Base-by-base conservation (phyloP, 495 filamentous ascomycete genomes). In the Copromyces sp. region DNA sequence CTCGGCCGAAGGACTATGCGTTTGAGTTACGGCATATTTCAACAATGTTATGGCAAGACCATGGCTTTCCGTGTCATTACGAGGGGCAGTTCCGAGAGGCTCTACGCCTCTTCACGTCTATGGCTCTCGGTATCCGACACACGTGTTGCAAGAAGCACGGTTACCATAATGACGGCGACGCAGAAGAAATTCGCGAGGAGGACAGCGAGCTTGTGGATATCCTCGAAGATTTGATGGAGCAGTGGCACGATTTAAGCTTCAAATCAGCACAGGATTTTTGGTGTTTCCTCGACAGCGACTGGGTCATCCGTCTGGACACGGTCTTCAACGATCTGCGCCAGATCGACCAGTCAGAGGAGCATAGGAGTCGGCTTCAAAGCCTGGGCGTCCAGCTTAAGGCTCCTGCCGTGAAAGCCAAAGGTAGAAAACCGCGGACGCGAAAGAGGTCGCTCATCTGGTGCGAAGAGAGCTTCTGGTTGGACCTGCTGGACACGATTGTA, bases 11-110 rank as follows among this genome's bases (percentile, higher is more conserved):
- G 45, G 9, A 53, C 20, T 53, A 53, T 53, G 45, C 9, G 4
- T 0, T 5, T 3, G 1, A 24, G 9, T 24, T 53, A 6, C 2
- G 1, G 9, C 0, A 12, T 53, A 2, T 53, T 24, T 1, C 3
- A 1, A 53, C n/a, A 24, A 12, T 53, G 9, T 24, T 53, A 24
- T 5, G 2, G n/a, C 1, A 14, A 5, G 2, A 53, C 0, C 4
- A 24, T 4, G 45, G 45, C 45, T 53, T 53, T 1, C 4, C 6
- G 2, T 53, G 45, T 53, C 20, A 53, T 4, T 53, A 53, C 9
- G 45, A 53, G 0, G 44, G 20, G 1, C 20, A 24, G 9, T 53
- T 24, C 9, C 20, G 2, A 9, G 45, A 53, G 9, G 45, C 45
- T 24, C 6, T 53, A 12, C 45, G 20, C 9, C 45, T 53, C 0